These are phyloP conservation scores for Proteromonas lacertae DNA, from an alignment of 352 stramenopile genomes.

Conservation along the genomic window DNA sequence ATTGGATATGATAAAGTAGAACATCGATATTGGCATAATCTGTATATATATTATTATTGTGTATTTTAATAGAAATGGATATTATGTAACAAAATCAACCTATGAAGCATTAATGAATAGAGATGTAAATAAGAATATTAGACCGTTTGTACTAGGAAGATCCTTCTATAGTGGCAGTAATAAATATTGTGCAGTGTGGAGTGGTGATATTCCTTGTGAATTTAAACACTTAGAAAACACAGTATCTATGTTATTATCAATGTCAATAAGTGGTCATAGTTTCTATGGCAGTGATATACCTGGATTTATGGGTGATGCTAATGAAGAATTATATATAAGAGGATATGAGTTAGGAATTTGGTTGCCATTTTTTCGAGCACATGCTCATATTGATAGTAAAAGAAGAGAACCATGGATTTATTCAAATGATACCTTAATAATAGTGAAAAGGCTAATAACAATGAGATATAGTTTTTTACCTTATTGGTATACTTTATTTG, in stretches of 20 bases:
- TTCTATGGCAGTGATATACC: constrained; percentile 91
- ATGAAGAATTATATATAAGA: constrained; percentile 68
- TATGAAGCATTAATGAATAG: too few species aligned
- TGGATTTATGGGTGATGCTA: constrained; percentile 88
- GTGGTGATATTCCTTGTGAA: constrained; percentile 73
- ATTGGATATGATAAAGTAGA: constrained; percentile 58
- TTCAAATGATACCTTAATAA: constrained; percentile 51
- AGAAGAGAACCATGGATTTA: constrained; percentile 83
- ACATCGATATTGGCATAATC: constrained; percentile 95
- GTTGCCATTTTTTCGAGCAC: constrained; percentile 87
- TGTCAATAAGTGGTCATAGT: constrained; percentile 65
- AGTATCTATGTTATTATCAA: constrained; percentile 78
- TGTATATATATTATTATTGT: too few species aligned
- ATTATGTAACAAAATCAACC: too few species aligned
- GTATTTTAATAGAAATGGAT: too few species aligned
- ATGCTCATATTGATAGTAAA: constrained; percentile 95
- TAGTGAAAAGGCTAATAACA: constrained; percentile 51
- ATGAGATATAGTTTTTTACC: constrained; percentile 73
- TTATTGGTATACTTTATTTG: constrained; percentile 66
- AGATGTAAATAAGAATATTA: constrained; percentile 5
- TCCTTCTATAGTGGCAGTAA: constrained; percentile 90
- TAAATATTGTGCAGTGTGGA: constrained; percentile 85
- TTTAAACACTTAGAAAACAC: constrained; percentile 77
- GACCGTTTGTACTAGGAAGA: constrained; percentile 80
- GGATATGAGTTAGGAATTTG: constrained; percentile 79